phyloP scores from a whole-genome alignment of 371 early-diverging fungal genomes.

The Mortierella sp. region DNA sequence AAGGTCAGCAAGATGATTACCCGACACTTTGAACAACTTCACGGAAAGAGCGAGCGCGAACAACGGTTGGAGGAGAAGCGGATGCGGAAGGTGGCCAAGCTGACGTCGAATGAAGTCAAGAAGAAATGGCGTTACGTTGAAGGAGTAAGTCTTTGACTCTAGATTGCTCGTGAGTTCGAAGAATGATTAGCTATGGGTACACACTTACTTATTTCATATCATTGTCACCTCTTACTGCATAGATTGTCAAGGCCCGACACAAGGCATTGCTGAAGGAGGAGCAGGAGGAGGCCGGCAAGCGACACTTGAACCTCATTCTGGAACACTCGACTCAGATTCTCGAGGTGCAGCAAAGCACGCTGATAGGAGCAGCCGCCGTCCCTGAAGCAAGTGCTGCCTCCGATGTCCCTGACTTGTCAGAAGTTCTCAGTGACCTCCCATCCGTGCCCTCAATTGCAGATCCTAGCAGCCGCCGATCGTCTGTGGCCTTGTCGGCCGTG shows the following conservation, averaged over 20 bases:
- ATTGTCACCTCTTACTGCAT: background rate
- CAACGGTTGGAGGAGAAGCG: constrained; percentile 67
- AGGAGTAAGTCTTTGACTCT: constrained; percentile 57
- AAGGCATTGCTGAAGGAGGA: constrained; percentile 72
- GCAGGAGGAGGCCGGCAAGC: constrained; percentile 72
- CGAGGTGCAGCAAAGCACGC: constrained; percentile 74
- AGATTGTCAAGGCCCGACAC: constrained; percentile 69
- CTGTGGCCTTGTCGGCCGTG: constrained; percentile 23
- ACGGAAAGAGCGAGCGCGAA: constrained; percentile 66
- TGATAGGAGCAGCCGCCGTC: constrained; percentile 43
- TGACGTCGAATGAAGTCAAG: constrained; percentile 74
- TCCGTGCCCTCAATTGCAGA: constrained; percentile 32
- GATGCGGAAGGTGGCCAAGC: constrained; percentile 71
- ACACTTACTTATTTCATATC: background rate
- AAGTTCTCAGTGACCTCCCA: constrained; percentile 29
- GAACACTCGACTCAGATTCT: constrained; percentile 81
- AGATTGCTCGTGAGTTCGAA: background rate
- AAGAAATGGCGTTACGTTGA: constrained; percentile 78
- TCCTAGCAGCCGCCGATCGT: constrained; percentile 43
- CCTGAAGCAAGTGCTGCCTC: constrained; percentile 12
- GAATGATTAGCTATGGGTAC: background rate
- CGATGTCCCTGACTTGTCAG: constrained; percentile 4
- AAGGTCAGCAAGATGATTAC: constrained; percentile 73
- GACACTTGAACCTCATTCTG: constrained; percentile 75
- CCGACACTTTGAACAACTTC: constrained; percentile 66